Base-by-base conservation (phyloP, 2,329 filamentous ascomycete species). In the Diaporthe citrichinensis region DNA sequence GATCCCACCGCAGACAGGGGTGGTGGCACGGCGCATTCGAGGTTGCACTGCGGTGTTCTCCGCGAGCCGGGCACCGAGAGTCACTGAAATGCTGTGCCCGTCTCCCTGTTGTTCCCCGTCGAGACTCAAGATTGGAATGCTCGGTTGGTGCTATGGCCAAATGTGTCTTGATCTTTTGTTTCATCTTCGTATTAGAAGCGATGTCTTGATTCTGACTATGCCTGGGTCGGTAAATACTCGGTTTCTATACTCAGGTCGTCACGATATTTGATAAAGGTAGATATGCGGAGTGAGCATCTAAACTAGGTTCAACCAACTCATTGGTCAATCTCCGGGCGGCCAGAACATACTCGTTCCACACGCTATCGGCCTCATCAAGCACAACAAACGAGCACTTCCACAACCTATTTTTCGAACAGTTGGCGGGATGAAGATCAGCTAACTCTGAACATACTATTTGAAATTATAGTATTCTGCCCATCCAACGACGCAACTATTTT, bases 381-480 rank as follows among this genome's bases (percentile, higher is more conserved):
- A 39, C 31, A 39, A 59, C 57, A 59, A 25, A 36, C 20, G 20
- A 39, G 7, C 4, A n/a, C 34, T 59, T 39, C 34, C 17, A 39
- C 20, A 36, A 23, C 23, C 17, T 39, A 15, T 20, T n/a, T 39
- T 39, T 39, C 31, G 34, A 59, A n/a, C 20, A 12, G 10, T 59
- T 59, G 7, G 15, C 9, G 34, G 14, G n/a, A 39, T 59, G 31
- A 0, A n/a, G 2, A 31, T 59, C 8, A 39, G 8, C 34, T 39
- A 4, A 53, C n/a, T n/a, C 25, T 39, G 17, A 15, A 39, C 34
- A 36, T 14, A 2, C 34, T 39, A 36, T n/a, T 59, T 12, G 14
- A 59, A 59, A 3, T 59, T 10, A 39, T 59, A 59, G 57, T 59
- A 59, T 39, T 59, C 57, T 36, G 57, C 57, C 57, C 57, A 59